A percentile compares a stretch with the other conserved stretches of the same genome.
Conservation (phyloP, 192 early-diverging fungal species). For the Coemansia furcata region DNA sequence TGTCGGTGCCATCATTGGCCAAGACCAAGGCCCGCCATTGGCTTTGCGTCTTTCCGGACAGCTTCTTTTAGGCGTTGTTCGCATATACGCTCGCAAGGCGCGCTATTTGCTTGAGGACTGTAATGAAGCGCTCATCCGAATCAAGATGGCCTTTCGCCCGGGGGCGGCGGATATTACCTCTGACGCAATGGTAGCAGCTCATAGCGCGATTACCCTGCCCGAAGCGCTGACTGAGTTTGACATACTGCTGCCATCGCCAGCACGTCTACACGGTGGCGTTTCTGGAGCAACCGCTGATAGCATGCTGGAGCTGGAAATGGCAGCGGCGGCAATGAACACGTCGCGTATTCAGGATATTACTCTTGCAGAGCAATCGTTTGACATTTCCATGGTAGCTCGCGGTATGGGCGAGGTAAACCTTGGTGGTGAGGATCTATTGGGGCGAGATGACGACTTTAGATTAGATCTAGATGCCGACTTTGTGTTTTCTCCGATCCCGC, state of each 20-base stretch:
- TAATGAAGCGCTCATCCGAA: conserved; percentile 90
- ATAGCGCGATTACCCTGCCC: conserved; percentile 83
- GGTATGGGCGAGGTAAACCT: conserved; percentile 31
- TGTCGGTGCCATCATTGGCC: conserved; percentile 80
- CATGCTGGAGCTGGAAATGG: conserved; percentile 18
- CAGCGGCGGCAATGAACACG: conserved; percentile 44
- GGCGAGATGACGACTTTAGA: conserved; percentile 58
- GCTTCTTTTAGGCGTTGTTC: conserved; percentile 89
- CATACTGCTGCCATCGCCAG: conserved; percentile 77
- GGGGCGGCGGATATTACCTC: conserved; percentile 85
- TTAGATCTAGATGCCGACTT: conserved; percentile 52
- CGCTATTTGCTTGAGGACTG: conserved; percentile 97
- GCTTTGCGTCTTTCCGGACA: conserved; percentile 95
- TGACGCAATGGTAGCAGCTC: conserved; percentile 65
- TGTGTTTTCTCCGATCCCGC: conserved; percentile 38
- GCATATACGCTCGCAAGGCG: conserved; percentile 96
- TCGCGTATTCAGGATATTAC: conserved; percentile 75
- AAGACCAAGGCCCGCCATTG: conserved; percentile 76
- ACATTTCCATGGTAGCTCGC: conserved; percentile 51
- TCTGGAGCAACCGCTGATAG: neutral
- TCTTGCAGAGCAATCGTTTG: conserved; percentile 57
- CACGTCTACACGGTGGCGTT: conserved; percentile 27
- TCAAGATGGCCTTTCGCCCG: conserved; percentile 78
- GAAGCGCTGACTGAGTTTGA: conserved; percentile 91
- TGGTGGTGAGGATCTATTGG: conserved; percentile 53